phyloP scores from a whole-genome alignment of 306 rosid genomes.

The Vicia villosa region DNA sequence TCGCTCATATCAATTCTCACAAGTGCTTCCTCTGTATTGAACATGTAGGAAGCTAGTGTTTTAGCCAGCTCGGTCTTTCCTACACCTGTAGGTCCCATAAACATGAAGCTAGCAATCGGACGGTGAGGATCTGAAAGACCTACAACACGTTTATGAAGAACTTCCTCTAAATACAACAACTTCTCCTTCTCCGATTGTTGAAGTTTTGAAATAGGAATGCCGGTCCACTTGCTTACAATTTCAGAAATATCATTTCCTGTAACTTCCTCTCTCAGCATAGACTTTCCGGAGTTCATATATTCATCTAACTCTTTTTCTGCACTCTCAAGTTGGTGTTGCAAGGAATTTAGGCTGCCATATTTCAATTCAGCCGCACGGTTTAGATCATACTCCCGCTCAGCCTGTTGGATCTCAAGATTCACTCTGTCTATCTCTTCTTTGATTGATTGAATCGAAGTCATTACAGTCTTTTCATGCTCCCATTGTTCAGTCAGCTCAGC shows the following conservation, averaged over 20 bases:
- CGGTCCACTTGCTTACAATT: no score
- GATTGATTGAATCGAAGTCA: no score
- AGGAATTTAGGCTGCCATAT: conserved; percentile 85
- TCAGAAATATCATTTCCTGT: conserved; percentile 83
- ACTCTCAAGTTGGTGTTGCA: conserved; percentile 72
- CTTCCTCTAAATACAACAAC: conserved; percentile 82
- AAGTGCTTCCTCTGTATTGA: no score
- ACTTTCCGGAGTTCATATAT: conserved; percentile 84
- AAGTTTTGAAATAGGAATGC: conserved; percentile 92
- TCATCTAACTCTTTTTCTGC: conserved; percentile 85
- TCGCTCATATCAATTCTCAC: no score
- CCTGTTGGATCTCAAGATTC: no score
- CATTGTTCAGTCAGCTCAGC: conserved; percentile 75
- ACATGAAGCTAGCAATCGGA: no score
- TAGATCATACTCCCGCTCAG: no score
- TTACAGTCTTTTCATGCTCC: conserved; percentile 53
- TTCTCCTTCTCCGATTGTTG: conserved; percentile 91
- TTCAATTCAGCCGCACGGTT: conserved; percentile 93
- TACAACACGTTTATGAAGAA: conserved; percentile 77
- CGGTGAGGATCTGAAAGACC: no score
- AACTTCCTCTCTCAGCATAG: conserved; percentile 96
- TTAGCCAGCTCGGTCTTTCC: no score
- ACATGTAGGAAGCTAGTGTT: no score
- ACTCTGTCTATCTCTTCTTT: no score
- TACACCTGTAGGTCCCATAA: no score